Percentiles rank a stretch among this genome's conserved stretches.
These are phyloP conservation scores for Colletotrichum theobromicola DNA, from an alignment of 2,329 filamentous ascomycete species.

Conservation along the genomic window DNA sequence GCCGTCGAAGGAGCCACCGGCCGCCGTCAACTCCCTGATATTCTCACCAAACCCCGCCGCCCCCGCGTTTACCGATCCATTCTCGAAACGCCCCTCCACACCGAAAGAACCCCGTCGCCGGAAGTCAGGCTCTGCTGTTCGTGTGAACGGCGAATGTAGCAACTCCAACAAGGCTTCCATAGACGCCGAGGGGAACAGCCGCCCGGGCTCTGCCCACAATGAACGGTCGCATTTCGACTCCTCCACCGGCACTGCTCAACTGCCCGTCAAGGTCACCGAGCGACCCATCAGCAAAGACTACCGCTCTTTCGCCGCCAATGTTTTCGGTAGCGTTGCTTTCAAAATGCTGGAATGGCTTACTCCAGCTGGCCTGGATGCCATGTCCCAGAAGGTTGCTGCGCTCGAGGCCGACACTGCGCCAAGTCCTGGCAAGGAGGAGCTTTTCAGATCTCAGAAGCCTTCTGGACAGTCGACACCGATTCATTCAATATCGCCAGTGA, in stretches of 20 bases:
- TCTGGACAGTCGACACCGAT: conserved; percentile 14
- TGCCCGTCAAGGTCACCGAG: conserved; percentile 45
- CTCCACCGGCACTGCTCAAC: conserved; percentile 13
- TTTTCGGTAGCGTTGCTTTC: conserved; percentile 70
- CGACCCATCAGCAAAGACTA: conserved; percentile 58
- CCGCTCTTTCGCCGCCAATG: conserved; percentile 65
- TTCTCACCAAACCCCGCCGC: conserved; percentile 43
- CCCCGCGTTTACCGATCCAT: conserved; percentile 20
- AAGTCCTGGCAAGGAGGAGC: not conserved
- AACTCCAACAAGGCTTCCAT: not conserved
- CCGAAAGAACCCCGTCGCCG: conserved; percentile 5
- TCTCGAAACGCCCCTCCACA: conserved; percentile 12
- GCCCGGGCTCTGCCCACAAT: not conserved
- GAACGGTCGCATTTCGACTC: conserved; percentile 21
- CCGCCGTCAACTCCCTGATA: conserved; percentile 51
- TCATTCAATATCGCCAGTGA: conserved; percentile 4
- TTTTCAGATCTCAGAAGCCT: conserved; percentile 1
- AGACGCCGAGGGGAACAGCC: not conserved
- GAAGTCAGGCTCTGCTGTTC: not conserved
- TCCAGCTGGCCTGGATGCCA: conserved; percentile 57
- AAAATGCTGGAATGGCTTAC: conserved; percentile 77
- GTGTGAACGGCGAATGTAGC: not conserved
- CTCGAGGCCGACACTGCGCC: conserved; percentile 30
- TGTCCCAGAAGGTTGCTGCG: conserved; percentile 45
- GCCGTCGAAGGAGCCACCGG: conserved; percentile 46